Evolutionary conservation across 371 early-diverging fungal genomes (phyloP).

Genomic region (Mortierella sp.): DNA sequence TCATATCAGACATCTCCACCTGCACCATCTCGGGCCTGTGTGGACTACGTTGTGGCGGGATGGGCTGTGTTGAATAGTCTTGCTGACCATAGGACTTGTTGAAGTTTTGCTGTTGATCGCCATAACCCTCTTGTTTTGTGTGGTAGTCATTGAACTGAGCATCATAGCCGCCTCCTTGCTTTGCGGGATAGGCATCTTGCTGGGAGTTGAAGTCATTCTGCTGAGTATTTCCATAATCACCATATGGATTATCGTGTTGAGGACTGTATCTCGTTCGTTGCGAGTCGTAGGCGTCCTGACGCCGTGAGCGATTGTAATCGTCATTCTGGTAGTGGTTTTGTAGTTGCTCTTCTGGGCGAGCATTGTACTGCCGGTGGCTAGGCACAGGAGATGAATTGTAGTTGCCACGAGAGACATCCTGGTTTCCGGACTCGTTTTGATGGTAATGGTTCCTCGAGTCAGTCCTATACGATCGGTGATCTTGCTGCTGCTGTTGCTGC

Average conservation of each 20-base stretch:
- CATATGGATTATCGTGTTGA: too few relatives aligned
- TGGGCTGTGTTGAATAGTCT: background rate
- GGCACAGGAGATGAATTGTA: too few relatives aligned
- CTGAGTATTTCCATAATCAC: too few relatives aligned
- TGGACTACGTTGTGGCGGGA: background rate
- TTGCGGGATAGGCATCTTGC: background rate
- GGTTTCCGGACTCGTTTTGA: background rate
- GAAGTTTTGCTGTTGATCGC: constrained; percentile 3
- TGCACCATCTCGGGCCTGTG: constrained; percentile 21
- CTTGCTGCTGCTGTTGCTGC: too few relatives aligned
- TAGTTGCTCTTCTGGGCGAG: too few relatives aligned
- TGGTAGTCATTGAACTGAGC: background rate
- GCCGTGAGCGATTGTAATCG: background rate
- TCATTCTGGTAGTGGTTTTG: background rate
- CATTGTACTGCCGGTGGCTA: too few relatives aligned
- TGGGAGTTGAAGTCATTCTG: background rate
- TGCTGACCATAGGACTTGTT: constrained; percentile 8
- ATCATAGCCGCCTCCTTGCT: background rate
- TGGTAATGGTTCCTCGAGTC: background rate
- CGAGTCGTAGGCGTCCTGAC: too few relatives aligned
- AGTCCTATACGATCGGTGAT: too few relatives aligned
- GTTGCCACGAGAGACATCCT: too few relatives aligned
- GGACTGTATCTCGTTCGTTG: too few relatives aligned
- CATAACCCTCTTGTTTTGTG: background rate
- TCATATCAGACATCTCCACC: constrained; percentile 29